Base-by-base conservation (phyloP, 176 grass and related monocot genomes). In the Melocanna baccifera region DNA sequence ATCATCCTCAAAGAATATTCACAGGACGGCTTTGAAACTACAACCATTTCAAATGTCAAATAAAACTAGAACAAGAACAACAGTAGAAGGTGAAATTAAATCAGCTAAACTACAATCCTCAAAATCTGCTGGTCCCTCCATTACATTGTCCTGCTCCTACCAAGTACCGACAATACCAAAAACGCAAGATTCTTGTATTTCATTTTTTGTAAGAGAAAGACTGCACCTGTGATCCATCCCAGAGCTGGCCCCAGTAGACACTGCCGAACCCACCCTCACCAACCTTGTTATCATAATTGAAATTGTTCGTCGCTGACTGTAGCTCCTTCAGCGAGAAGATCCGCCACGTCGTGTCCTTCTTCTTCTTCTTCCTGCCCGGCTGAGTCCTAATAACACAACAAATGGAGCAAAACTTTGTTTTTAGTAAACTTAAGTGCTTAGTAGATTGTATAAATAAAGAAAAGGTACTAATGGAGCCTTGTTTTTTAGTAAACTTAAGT, bases 231-330 rank as follows among this genome's bases (percentile, higher is more conserved):
- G 95, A 91, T 66, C 95, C 95, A 58, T 94, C 92, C 92, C 90
- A 94, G 36, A 97, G 95, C 88, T 94, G 92, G 78, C 95, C 95
- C 95, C 95, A 97, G 59, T 97, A 97, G 42, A 97, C 95, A 59
- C 92, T 97, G 19, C 95, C 95, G 12, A 97, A 97, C 47, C 92
- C 95, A 46, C 95, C 95, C 73, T 97, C 92, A 3, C 95, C 95
- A 3, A 97, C 85, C 87, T 97, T 97, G 81, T 97, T 97, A 12
- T 97, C 95, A 16, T 97, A 97, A 87, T 97, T 97, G 79, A 97
- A 97, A 47, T 88, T 94, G 87, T 97, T 97, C 0, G 95, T 97
- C 1, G 95, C 95, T 0, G 62, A 88, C 83, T 94, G 92, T 51
- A 97, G 84, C 73, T 97, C 95, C 66, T 94, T 97, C 8, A 97